Percentiles rank a stretch among this genome's conserved stretches.
Evolutionary conservation across 208 protist genomes (phyloP).

Genomic region (Strigomonas galati): DNA sequence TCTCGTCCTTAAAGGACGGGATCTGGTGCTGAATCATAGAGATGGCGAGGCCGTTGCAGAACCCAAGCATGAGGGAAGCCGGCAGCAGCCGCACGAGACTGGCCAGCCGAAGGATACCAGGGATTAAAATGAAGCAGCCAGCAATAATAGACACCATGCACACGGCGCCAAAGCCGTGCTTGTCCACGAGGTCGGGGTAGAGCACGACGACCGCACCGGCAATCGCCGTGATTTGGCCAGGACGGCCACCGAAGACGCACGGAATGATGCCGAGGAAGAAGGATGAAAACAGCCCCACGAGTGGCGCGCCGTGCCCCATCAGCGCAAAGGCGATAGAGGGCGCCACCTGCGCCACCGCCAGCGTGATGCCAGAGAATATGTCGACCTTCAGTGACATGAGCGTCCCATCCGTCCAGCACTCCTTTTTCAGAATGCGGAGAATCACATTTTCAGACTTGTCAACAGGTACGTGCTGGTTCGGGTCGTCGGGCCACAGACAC

Average conservation of each 20-base stretch:
- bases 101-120: slow-evolving; percentile 44
- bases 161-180: slow-evolving; percentile 45
- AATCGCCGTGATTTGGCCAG: slow-evolving; percentile 51
- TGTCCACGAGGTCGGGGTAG: slow-evolving; percentile 38
- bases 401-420: slow-evolving; percentile 46
- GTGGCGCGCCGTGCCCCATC: slow-evolving; percentile 39
- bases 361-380: slow-evolving; percentile 44
- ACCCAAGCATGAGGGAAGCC: slow-evolving; percentile 50
- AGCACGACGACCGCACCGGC: slow-evolving; percentile 55
- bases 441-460: slow-evolving; percentile 10
- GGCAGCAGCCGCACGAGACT: slow-evolving; percentile 42
- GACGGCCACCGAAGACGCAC: slow-evolving; percentile 44
- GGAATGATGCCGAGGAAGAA: slow-evolving; percentile 50
- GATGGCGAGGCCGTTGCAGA: slow-evolving; percentile 48
- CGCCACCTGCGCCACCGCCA: slow-evolving; percentile 47
- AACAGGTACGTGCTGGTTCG: not conserved
- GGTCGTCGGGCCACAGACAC: slow-evolving; percentile 24
- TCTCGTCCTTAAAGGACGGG: slow-evolving; percentile 37
- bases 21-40: slow-evolving; percentile 50
- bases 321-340: slow-evolving; percentile 49
- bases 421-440: slow-evolving; percentile 35
- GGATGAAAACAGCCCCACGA: slow-evolving; percentile 50
- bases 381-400: slow-evolving; percentile 42
- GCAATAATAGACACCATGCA: slow-evolving; percentile 42
- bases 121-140: slow-evolving; percentile 38